Evolutionary conservation across 228 moss, liverwort and hornwort species (phyloP), one percentile per base, ranked within the genome.

Genomic region (Sphagnum fallax): DNA sequence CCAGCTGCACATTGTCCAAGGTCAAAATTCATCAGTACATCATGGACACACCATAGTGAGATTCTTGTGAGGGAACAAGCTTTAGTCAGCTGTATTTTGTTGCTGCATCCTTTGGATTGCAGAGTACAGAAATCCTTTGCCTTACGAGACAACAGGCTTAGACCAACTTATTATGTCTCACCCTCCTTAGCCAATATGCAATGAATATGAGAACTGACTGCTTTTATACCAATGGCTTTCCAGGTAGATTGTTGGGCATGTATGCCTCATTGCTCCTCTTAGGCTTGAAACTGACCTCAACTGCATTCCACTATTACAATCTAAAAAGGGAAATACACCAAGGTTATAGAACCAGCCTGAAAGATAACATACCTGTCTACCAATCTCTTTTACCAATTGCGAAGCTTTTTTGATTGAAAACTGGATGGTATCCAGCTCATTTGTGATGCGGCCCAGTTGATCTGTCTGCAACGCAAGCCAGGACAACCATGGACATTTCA

Each of bases 331-430:
- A 32, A 32, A 32, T 32, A 32, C 32, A 32, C 32, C 2, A 32
- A 32, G 32, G 32, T 32, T 32, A 32, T 32, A 32, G 32, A 32
- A 32, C 2, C 32, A 32, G 32, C 32, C 32, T 32, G 32, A 48
- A 16, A 61, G 6, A 65, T 48, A 62, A 53, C 67, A 65, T 78
- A 97, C 93, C 93, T 93, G 87, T 67, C 91, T 84, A 80, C 85
- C 82, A 69, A 90, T 84, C 69, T 80, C 77, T 73, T 84, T 97
- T 48, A 91, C 84, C 47, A 91, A 74, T 67, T 89, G 84, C 70
- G 86, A 89, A 71, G 93, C 93, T 65, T 90, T 97, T 59, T 85
- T 82, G 1, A 91, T 77, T 3, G 96, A 89, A 67, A 75, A 87
- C 51, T 85, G 82, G 67, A 78, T 81, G 51, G 88, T 84, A 53